Percentiles rank a stretch among this genome's conserved stretches.
Evolutionary conservation across 148 eudicot genomes (phyloP).

Genomic region (Persicaria tinctoria): DNA sequence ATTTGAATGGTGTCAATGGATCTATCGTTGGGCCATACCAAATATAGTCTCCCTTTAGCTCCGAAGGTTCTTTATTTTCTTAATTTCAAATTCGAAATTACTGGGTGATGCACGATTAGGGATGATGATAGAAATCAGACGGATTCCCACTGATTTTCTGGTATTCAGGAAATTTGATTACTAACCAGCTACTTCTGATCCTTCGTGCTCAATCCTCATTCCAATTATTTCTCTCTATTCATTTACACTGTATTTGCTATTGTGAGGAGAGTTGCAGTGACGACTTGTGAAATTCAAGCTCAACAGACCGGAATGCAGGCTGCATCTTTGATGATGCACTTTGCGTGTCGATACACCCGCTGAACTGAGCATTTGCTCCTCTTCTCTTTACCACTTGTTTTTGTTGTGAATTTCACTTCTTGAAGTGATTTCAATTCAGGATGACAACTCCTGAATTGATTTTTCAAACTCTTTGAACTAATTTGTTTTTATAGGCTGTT

Average conservation of each 20-base stretch:
- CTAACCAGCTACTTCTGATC: slow-evolving; percentile 16
- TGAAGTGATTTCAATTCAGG: too few relatives aligned
- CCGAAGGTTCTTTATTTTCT: background rate
- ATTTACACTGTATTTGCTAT: background rate
- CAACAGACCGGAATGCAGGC: slow-evolving; percentile 79
- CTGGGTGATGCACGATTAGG: background rate
- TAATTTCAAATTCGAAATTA: too few relatives aligned
- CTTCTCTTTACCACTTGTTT: too few relatives aligned
- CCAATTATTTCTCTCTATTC: background rate
- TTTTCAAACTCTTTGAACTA: background rate
- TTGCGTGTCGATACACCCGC: slow-evolving; percentile 52
- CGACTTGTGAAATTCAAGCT: slow-evolving; percentile 64
- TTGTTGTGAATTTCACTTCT: too few relatives aligned
- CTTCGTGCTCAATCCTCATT: background rate
- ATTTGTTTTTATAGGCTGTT: background rate
- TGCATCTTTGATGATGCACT: slow-evolving; percentile 17
- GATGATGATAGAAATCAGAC: slow-evolving; percentile 12
- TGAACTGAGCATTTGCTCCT: slow-evolving; percentile 36
- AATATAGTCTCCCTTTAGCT: slow-evolving; percentile 5
- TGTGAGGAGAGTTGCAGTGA: slow-evolving; percentile 32
- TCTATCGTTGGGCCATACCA: slow-evolving; percentile 5
- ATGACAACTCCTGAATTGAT: too few relatives aligned
- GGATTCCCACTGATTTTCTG: slow-evolving; percentile 14
- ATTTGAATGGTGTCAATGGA: background rate
- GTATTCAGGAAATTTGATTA: slow-evolving; percentile 9